phyloP scores from a whole-genome alignment of 129 eudicot genomes.

The Oenanthe sinensis region DNA sequence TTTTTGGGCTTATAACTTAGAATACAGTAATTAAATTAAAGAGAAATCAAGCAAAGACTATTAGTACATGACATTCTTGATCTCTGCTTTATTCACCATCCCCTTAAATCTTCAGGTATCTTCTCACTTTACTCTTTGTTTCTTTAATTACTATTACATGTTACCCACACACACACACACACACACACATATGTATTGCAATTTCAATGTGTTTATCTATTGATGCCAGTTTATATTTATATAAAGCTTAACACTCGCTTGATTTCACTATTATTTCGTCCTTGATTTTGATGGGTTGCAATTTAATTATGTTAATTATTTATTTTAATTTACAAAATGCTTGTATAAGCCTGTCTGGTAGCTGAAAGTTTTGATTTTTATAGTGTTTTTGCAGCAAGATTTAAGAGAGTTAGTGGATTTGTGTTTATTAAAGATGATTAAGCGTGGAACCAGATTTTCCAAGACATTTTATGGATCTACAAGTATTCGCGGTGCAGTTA shows the following conservation, averaged over 20 bases:
- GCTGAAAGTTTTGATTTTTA: neutral
- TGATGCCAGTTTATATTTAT: neutral
- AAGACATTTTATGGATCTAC: slow-evolving; percentile 17
- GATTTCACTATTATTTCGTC: neutral
- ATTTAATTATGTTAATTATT: neutral
- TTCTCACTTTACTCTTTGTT: neutral
- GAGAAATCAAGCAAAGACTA: neutral
- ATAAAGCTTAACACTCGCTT: neutral
- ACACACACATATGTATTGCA: neutral
- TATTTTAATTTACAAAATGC: neutral
- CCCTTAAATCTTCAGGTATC: neutral
- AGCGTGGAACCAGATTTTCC: slow-evolving; percentile 20
- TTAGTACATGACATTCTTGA: neutral
- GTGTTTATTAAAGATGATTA: slow-evolving; percentile 7
- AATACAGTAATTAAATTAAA: too few relatives aligned
- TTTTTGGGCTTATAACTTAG: too few relatives aligned
- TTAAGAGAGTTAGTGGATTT: neutral
- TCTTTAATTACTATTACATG: neutral
- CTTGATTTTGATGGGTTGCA: neutral
- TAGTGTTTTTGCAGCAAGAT: slow-evolving; percentile 10
- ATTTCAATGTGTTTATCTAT: neutral
- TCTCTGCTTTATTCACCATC: neutral
- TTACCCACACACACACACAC: neutral
- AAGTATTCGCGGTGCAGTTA: slow-evolving; percentile 22
- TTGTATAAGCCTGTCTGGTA: neutral